Evolutionary conservation across 305 asterid species (phyloP).

Genomic region (Solanum hybrid): DNA sequence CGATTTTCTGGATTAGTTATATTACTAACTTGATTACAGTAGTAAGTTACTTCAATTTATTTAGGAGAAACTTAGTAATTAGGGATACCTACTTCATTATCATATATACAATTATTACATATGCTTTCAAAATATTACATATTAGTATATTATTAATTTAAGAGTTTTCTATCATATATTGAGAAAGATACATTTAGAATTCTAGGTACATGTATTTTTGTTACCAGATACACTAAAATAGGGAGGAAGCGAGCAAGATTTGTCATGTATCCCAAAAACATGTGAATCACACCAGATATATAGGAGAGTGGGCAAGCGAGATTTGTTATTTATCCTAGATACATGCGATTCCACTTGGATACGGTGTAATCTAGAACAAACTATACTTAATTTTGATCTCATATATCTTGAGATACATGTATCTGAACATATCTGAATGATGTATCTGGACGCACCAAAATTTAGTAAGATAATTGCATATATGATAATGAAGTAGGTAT

Average conservation of each 20-base stretch:
- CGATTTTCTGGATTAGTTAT: too few relatives aligned
- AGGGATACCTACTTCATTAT: neutral
- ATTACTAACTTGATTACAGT: neutral
- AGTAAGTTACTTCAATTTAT: neutral
- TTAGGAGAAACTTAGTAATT: neutral
- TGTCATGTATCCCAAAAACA: neutral
- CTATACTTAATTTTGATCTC: neutral
- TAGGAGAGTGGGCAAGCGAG: too few relatives aligned
- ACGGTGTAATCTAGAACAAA: neutral
- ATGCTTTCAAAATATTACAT: neutral
- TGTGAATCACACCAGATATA: neutral
- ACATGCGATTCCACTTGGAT: too few relatives aligned
- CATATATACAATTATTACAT: too few relatives aligned
- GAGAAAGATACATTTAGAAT: too few relatives aligned
- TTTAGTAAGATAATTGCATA: too few relatives aligned
- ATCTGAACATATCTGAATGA: neutral
- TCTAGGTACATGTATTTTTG: neutral
- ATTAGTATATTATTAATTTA: too few relatives aligned
- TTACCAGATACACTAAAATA: neutral
- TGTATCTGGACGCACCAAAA: too few relatives aligned
- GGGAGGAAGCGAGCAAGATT: neutral
- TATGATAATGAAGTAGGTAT: too few relatives aligned
- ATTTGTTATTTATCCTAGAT: too few relatives aligned
- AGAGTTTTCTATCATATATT: too few relatives aligned
- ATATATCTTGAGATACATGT: neutral